Conservation (phyloP, 768 basidiomycete genomes). For the Psilocybe tampanensis region DNA sequence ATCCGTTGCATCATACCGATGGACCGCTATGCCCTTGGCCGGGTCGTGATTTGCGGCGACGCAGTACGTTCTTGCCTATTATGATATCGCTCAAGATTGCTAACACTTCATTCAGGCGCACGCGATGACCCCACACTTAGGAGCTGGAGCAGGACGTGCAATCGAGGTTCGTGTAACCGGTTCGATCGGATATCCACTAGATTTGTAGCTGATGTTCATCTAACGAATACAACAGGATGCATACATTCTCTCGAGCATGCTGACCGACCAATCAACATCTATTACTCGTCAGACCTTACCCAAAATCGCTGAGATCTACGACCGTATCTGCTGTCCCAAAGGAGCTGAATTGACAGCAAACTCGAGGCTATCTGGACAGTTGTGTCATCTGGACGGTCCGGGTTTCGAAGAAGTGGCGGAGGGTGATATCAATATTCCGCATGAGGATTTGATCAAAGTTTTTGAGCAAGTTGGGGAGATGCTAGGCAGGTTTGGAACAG, state of each 20-base stretch:
- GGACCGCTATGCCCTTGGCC: constrained; percentile 38
- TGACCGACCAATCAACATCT: constrained; percentile 16
- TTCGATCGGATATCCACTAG: neutral
- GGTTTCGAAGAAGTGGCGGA: constrained; percentile 27
- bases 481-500: constrained; percentile 31
- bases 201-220: neutral
- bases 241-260: constrained; percentile 34
- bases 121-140: constrained; percentile 36
- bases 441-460: constrained; percentile 20
- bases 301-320: constrained; percentile 29
- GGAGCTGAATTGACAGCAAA: constrained; percentile 25
- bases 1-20: constrained; percentile 42
- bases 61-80: constrained; percentile 32
- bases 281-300: constrained; percentile 21
- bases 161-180: constrained; percentile 24
- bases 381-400: constrained; percentile 24
- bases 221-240: constrained; percentile 31
- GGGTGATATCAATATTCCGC: constrained; percentile 23
- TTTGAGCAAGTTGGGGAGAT: constrained; percentile 19
- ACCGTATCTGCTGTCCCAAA: constrained; percentile 25
- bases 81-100: neutral
- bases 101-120: constrained; percentile 27
- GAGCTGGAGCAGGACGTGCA: constrained; percentile 32
- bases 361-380: constrained; percentile 22
- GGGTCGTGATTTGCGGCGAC: constrained; percentile 51